These are phyloP conservation scores for Streptanthus diversifolius DNA, from an alignment of 345 rosid species.

Conservation along the genomic window DNA sequence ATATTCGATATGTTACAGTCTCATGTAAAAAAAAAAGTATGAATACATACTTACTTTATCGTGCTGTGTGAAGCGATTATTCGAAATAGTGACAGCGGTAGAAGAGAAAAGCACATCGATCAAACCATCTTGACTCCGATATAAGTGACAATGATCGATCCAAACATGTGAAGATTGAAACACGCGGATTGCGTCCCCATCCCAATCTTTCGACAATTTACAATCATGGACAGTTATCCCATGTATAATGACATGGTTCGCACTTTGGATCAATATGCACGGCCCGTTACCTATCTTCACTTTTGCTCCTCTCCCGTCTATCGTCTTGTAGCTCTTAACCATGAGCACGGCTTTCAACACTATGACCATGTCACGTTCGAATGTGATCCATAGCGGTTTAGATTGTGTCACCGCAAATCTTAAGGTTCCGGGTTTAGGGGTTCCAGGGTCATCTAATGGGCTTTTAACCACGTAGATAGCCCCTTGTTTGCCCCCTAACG, in stretches of 20 bases:
- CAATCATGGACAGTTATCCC: conserved; percentile 74
- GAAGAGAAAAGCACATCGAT: conserved; percentile 68
- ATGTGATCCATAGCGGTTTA: conserved; percentile 69
- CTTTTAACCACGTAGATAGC: conserved; percentile 54
- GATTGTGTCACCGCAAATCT: conserved; percentile 61
- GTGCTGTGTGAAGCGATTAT: conserved; percentile 61
- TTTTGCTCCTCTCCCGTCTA: conserved; percentile 74
- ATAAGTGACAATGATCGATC: conserved; percentile 73
- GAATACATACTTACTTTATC: conserved; percentile 43
- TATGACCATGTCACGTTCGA: conserved; percentile 68
- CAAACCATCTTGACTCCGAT: conserved; percentile 62
- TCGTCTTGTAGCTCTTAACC: conserved; percentile 69
- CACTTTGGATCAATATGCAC: conserved; percentile 51
- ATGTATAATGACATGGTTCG: conserved; percentile 68
- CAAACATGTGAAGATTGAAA: conserved; percentile 63
- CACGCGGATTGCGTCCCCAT: conserved; percentile 68
- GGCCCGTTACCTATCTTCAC: conserved; percentile 74
- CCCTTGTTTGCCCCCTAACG: conserved; percentile 69
- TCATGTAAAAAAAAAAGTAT: not conserved
- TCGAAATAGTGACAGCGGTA: conserved; percentile 68
- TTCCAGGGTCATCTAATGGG: conserved; percentile 47
- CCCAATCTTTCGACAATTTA: conserved; percentile 32
- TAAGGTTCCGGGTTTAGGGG: conserved; percentile 65
- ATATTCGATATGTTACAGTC: not conserved
- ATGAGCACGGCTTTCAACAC: conserved; percentile 55